Evolutionary conservation across 306 rosid species (phyloP), one percentile per base, ranked within the genome.

Genomic region (Gastrolobium villosum): DNA sequence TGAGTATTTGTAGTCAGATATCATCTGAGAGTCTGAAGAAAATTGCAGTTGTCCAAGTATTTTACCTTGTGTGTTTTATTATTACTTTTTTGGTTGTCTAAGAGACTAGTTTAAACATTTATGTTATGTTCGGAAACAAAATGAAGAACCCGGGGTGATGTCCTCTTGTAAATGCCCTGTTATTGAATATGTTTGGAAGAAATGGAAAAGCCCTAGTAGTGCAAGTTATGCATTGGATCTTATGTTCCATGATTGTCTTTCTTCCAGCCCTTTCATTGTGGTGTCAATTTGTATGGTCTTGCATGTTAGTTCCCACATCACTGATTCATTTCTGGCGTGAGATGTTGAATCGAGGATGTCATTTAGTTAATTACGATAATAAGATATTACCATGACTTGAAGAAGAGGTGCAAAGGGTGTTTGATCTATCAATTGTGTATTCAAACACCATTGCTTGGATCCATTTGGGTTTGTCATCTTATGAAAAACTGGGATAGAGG

Each of bases 401-500:
- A 43, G 72, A 61, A 74, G 75, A 75, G 43, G 46, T 13, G 55
- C 11, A 2, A 11, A 45, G 53, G 45, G 34, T 70, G 44, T 37
- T 70, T 62, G 66, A 46, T 80, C 30, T 10, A 3, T 30, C 5
- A 5, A 32, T 57, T 64, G 5, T 36, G 66, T 68, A 57, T 55
- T 57, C 20, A 48, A 41, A 59, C 44, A 55, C 31, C 72, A 9
- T 74, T 54, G 28, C 74, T 79, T 50, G 61, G 61, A 11, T 13
- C 10, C 70, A 14, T 43, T 64, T 55, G 46, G 10, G 70, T 80
- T 80, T 55, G 61, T 65, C 55, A 44, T 36, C 15, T 65, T 55
- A 5, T 65, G 63, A 36, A 72, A 31, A 62, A 32, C 30, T 35
- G 5, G 36, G 63, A 41, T 34, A 68, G 10, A 34, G 40, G 44